A percentile compares a stretch with the other conserved stretches of the same genome.
These are phyloP conservation scores for Suillus brevipes DNA, from an alignment of 768 basidiomycete genomes.

Conservation along the genomic window DNA sequence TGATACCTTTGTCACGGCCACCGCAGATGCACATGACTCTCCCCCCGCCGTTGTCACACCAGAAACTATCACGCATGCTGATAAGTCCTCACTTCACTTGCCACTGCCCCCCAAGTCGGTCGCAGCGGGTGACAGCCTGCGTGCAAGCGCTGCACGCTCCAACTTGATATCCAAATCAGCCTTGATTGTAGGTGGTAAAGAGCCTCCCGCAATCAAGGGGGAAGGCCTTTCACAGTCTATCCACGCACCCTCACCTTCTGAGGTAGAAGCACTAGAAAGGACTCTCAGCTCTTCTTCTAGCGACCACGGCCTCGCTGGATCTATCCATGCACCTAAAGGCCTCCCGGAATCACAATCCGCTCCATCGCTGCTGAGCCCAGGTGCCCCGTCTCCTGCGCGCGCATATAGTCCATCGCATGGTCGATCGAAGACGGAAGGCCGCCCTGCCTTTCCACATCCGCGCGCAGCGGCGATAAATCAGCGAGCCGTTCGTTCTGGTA, in stretches of 20 bases:
- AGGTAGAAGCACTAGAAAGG: constrained; percentile 20
- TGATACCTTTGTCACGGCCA: constrained; percentile 6
- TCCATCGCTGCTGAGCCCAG: constrained; percentile 28
- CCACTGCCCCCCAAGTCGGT: constrained; percentile 51
- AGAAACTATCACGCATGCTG: constrained; percentile 14
- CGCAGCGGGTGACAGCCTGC: constrained; percentile 21
- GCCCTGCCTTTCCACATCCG: constrained; percentile 35
- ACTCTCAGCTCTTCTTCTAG: constrained; percentile 21
- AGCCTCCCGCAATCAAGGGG: constrained; percentile 13
- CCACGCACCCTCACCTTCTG: constrained; percentile 21
- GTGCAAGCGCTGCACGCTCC: constrained; percentile 15
- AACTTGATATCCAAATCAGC: constrained; percentile 16
- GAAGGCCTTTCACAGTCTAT: constrained; percentile 31
- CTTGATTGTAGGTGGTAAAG: constrained; percentile 13
- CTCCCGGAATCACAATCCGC: constrained; percentile 41
- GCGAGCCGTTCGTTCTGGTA: constrained; percentile 44
- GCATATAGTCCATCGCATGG: constrained; percentile 44
- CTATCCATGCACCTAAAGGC: constrained; percentile 56
- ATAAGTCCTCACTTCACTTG: constrained; percentile 38
- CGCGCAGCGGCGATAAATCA: constrained; percentile 24
- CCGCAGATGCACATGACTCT: constrained; percentile 17
- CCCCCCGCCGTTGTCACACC: constrained; percentile 12
- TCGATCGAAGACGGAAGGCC: constrained; percentile 59
- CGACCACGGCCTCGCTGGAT: constrained; percentile 45
- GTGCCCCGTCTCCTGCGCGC: constrained; percentile 26